phyloP scores from a whole-genome alignment of 164 flowering plant species.

The Nelumbo lutea region DNA sequence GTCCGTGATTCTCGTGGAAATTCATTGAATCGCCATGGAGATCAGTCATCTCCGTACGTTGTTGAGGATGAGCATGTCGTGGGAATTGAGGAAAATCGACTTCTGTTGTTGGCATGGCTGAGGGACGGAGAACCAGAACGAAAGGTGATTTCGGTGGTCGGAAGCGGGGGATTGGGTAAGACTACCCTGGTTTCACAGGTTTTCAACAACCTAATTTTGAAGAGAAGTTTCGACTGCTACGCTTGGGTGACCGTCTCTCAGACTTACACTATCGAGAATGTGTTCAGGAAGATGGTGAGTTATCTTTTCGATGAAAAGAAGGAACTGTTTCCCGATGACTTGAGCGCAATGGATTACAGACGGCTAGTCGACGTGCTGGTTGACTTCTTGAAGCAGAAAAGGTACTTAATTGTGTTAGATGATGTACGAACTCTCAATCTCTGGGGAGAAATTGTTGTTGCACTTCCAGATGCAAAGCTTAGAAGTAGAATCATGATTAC shows the following conservation, averaged over 20 bases:
- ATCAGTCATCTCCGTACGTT: background rate
- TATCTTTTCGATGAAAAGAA: background rate
- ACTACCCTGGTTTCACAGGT: background rate
- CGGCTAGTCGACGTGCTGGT: background rate
- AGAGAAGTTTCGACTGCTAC: background rate
- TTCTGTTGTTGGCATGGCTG: background rate
- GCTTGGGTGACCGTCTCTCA: background rate
- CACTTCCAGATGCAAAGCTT: background rate
- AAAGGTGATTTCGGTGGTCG: background rate
- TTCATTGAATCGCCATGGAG: too few species aligned
- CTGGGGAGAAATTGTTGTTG: background rate
- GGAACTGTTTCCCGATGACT: background rate
- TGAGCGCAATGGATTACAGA: background rate
- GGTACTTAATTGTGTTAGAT: background rate
- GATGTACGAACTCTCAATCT: background rate
- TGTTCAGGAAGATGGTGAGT: background rate
- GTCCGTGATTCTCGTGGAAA: too few species aligned
- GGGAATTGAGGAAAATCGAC: background rate
- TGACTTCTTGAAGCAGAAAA: background rate
- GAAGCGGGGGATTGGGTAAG: background rate
- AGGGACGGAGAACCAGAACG: background rate
- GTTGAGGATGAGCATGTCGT: background rate
- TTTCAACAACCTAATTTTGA: background rate
- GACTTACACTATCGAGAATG: background rate
- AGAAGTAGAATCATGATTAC: background rate